These are phyloP conservation scores for Podospora appendiculata DNA, from an alignment of 495 filamentous ascomycete genomes.

Conservation along the genomic window DNA sequence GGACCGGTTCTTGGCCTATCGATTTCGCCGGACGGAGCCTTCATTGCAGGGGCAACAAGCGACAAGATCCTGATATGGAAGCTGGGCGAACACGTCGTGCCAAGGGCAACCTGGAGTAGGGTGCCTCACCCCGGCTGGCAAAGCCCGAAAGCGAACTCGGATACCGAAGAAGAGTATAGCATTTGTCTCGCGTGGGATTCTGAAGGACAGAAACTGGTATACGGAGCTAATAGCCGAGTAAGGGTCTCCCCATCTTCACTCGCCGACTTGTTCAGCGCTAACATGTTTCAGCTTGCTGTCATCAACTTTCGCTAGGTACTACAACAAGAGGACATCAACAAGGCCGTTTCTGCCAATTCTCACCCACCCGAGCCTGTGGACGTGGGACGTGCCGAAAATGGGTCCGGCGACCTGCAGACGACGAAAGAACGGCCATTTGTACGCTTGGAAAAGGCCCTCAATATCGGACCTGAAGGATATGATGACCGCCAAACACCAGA, in stretches of 20 bases:
- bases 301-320: conserved; percentile 34
- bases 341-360: too few species aligned
- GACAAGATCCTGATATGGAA: conserved; percentile 67
- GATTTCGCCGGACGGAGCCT: conserved; percentile 66
- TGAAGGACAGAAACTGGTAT: conserved; percentile 66
- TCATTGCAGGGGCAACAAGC: conserved; percentile 59
- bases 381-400: too few species aligned
- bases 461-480: too few species aligned
- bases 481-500: too few species aligned
- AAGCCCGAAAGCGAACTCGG: conserved; percentile 39
- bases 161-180: conserved; percentile 35
- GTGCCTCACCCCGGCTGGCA: conserved; percentile 40
- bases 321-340: neutral
- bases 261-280: conserved; percentile 8
- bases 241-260: conserved; percentile 12
- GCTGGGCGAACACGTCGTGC: conserved; percentile 54
- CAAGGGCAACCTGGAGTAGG: conserved; percentile 55
- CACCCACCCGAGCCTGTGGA: too few species aligned
- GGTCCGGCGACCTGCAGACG: too few species aligned
- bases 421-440: too few species aligned
- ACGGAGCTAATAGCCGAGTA: conserved; percentile 64
- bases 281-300: conserved; percentile 31
- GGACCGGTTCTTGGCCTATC: conserved; percentile 53
- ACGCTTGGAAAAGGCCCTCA: too few species aligned
- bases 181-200: conserved; percentile 69